Conservation (phyloP, 192 early-diverging fungal genomes). For the Mortierella hygrophila region DNA sequence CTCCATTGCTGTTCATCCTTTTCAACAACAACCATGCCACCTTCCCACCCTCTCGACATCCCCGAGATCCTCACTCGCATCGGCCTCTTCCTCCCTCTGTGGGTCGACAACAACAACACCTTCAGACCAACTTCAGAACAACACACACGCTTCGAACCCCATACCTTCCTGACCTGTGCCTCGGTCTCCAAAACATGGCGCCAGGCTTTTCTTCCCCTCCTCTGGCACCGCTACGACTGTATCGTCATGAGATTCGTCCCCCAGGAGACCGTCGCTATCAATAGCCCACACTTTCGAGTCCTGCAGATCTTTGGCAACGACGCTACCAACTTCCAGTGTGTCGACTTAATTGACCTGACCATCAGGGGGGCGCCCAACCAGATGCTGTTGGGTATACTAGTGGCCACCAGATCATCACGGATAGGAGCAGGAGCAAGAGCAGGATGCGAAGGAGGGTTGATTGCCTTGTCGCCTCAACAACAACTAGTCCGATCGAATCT, state of each 20-base stretch:
- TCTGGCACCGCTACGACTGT: slow-evolving; percentile 14
- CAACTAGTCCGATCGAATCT: background rate
- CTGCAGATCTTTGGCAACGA: background rate
- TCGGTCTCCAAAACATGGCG: slow-evolving; percentile 1
- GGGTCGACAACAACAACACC: background rate
- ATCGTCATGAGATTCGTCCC: background rate
- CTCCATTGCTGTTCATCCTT: too few species aligned
- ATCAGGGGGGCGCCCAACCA: background rate
- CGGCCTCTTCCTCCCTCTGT: background rate
- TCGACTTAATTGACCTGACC: background rate
- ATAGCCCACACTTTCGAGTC: background rate
- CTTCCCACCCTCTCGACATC: slow-evolving; percentile 4
- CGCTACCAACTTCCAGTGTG: background rate
- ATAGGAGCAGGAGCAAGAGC: background rate
- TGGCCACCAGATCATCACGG: background rate
- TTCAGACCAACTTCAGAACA: background rate
- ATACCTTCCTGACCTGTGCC: slow-evolving; percentile 8
- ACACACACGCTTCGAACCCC: background rate
- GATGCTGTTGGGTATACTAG: background rate
- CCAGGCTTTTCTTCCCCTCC: background rate
- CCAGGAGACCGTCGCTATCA: background rate
- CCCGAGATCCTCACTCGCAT: slow-evolving; percentile 15
- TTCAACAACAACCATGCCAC: too few species aligned
- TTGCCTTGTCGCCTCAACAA: background rate
- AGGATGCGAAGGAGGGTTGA: background rate